Evolutionary conservation across 257 asterid genomes (phyloP).

Genomic region (Cruciata laevipes): DNA sequence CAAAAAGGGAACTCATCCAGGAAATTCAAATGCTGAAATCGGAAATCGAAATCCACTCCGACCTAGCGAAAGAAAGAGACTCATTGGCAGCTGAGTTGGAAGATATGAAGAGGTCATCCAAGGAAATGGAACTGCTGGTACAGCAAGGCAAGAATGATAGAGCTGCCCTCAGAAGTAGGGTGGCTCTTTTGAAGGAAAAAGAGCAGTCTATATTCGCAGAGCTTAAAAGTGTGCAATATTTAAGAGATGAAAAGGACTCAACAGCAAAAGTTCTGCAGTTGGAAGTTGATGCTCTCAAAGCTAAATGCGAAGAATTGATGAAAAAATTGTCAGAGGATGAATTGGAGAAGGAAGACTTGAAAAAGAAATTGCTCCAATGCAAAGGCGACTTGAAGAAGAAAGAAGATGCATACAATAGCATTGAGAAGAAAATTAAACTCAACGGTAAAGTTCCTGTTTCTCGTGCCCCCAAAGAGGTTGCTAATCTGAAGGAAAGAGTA

Average conservation of each 20-base stretch:
- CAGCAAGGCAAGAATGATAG: slow-evolving; percentile 41
- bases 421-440: slow-evolving; percentile 64
- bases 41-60: slow-evolving; percentile 33
- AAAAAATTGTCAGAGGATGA: slow-evolving; percentile 31
- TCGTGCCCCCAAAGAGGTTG: slow-evolving; percentile 45
- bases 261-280: slow-evolving; percentile 31
- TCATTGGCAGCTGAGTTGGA: slow-evolving; percentile 37
- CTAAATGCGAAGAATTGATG: slow-evolving; percentile 37
- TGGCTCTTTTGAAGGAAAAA: slow-evolving; percentile 31
- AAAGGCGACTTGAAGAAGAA: slow-evolving; percentile 50
- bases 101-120: slow-evolving; percentile 30
- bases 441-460: slow-evolving; percentile 21
- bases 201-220: slow-evolving; percentile 38
- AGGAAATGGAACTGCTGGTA: slow-evolving; percentile 41
- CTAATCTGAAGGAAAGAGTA: slow-evolving; percentile 63
- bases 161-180: slow-evolving; percentile 38
- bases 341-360: slow-evolving; percentile 57
- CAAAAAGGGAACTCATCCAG: slow-evolving; percentile 30
- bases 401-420: slow-evolving; percentile 46
- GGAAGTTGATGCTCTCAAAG: slow-evolving; percentile 44
- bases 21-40: slow-evolving; percentile 47
- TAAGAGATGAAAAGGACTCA: slow-evolving; percentile 51
- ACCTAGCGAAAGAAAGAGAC: slow-evolving; percentile 35
- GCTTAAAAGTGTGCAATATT: slow-evolving; percentile 29
- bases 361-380: slow-evolving; percentile 44